phyloP scores from a whole-genome alignment of 352 stramenopile genomes.

The Stephanocyclus meneghinianus region DNA sequence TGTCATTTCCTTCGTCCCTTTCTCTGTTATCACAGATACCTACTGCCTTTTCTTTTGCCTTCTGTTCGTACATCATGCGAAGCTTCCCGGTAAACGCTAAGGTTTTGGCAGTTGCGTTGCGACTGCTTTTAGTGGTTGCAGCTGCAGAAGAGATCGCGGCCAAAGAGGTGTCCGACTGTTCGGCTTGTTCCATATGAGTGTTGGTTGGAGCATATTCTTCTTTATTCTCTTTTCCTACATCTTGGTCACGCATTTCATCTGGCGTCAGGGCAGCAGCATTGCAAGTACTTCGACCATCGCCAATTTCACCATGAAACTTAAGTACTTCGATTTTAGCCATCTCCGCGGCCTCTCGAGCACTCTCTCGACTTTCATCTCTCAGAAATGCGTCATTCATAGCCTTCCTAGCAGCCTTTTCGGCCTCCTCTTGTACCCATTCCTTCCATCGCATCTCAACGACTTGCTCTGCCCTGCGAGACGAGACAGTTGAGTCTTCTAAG shows the following conservation, averaged over 20 bases:
- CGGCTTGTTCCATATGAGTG: background rate
- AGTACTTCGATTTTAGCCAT: conserved; percentile 47
- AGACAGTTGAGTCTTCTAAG: conserved; percentile 40
- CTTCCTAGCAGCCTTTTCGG: conserved; percentile 47
- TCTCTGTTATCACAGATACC: conserved; percentile 1
- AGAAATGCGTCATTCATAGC: conserved; percentile 74
- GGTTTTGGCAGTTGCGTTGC: conserved; percentile 52
- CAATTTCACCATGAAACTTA: conserved; percentile 52
- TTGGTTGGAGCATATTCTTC: conserved; percentile 8
- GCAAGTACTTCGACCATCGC: conserved; percentile 29
- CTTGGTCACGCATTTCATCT: background rate
- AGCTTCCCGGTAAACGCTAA: conserved; percentile 70
- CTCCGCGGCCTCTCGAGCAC: conserved; percentile 51
- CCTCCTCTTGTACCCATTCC: conserved; percentile 62
- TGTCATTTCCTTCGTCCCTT: background rate
- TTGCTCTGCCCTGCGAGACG: conserved; percentile 41
- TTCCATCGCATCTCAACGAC: conserved; percentile 53
- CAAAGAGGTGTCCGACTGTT: background rate
- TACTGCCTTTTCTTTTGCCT: conserved; percentile 59
- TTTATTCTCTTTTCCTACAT: background rate
- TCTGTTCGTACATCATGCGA: conserved; percentile 64
- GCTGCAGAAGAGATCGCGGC: background rate
- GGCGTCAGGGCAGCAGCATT: conserved; percentile 7
- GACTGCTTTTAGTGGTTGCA: background rate
- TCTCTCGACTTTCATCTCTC: conserved; percentile 45